Base-by-base conservation (phyloP, 345 rosid species). In the Erodium maritimum region DNA sequence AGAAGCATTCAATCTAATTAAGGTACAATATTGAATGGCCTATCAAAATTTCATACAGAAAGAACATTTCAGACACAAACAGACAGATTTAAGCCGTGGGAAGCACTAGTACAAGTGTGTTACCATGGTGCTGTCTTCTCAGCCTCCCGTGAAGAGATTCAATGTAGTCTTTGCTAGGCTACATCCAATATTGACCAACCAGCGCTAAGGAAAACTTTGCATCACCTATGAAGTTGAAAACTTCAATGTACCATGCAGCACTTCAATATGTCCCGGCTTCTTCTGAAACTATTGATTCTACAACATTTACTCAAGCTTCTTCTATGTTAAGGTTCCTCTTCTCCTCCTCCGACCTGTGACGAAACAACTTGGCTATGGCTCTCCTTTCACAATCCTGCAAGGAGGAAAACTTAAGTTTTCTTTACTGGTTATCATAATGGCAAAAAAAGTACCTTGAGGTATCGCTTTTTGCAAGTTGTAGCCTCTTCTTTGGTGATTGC, bases 351-450 rank as follows among this genome's bases (percentile, higher is more conserved):
- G 90, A 71, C 63, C 95, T 80, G 62, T 89, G 99, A 56, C 76
- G 95, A 67, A 79, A 93, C 73, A 87, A 67, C 76, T 93, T 93
- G 0, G 96, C 87, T 60, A 93, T 61, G 14, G 76, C 74, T 74
- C 99, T 82, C 74, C 99, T 85, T 73, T 93, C 99, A 60, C 99
- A 93, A 64, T 93, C 99, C 99, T 89, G 85, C 70, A 71, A 59
- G 21, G 21, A 5, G 33, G 5, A 6, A 63, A 17, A 53, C 19
- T 22, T 14, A 14, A 2, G 29, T 34, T 19, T 1, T 5, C 23
- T 50, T 42, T 18, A 50, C 58, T 51, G 24, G 18, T 62, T 0
- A 22, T 17, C 25, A 61, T 20, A 54, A 42, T 62, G 33, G 12
- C 18, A 25, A 24, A 42, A 48, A 50, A 52, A 5, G 25, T 48